Evolutionary conservation across 176 grass and related monocot genomes (phyloP).

Genomic region (Dendrocalamus sinicus): DNA sequence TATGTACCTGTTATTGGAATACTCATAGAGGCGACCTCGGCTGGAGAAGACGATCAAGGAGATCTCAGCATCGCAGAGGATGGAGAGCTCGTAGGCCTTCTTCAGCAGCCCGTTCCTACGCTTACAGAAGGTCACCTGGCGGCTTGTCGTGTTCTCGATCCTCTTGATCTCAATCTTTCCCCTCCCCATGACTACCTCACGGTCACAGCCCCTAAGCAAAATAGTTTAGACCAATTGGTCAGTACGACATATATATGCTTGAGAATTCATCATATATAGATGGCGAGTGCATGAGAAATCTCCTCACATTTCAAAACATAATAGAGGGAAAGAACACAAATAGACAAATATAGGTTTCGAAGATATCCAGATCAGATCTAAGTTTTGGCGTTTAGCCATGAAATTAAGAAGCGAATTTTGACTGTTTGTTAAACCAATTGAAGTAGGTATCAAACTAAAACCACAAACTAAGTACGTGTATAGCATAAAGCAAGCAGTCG

Average conservation of each 20-base stretch:
- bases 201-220: neutral
- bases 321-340: neutral
- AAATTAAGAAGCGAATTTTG: neutral
- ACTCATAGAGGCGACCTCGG: constrained; percentile 50
- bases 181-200: constrained; percentile 35
- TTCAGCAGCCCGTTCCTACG: constrained; percentile 53
- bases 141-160: constrained; percentile 55
- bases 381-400: neutral
- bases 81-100: constrained; percentile 55
- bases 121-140: constrained; percentile 59
- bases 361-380: neutral
- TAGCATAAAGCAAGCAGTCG: neutral
- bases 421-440: neutral
- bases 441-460: neutral
- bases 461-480: neutral
- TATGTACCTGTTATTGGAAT: constrained; percentile 50
- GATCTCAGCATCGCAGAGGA: constrained; percentile 56
- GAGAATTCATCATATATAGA: neutral
- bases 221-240: neutral
- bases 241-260: neutral
- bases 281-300: neutral
- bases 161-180: constrained; percentile 60
- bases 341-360: neutral
- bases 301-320: neutral
- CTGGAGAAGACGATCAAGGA: constrained; percentile 52